Conservation (phyloP, 139 green algal species). For the Spirogloea muscicola region DNA sequence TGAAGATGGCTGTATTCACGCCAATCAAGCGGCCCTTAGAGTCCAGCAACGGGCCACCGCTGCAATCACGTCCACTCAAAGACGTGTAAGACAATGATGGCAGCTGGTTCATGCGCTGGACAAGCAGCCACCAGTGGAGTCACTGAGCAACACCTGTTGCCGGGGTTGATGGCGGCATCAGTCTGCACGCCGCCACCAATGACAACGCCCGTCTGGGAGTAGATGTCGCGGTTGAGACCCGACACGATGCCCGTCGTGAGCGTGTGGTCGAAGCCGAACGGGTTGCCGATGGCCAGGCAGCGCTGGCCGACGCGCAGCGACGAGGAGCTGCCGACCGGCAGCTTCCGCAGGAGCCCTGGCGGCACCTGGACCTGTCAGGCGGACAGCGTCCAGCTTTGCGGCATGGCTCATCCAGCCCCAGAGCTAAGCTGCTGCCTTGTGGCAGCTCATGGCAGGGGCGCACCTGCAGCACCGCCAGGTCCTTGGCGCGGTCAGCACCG, state of each 20-base stretch:
- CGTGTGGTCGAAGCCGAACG: constrained; percentile 61
- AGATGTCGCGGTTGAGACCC: constrained; percentile 53
- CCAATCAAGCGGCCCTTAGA: constrained; percentile 57
- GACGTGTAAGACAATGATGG: background rate
- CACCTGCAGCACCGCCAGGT: constrained; percentile 53
- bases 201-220: constrained; percentile 64
- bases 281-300: constrained; percentile 57
- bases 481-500: constrained; percentile 50
- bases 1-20: constrained; percentile 74
- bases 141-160: constrained; percentile 42
- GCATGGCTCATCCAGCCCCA: background rate
- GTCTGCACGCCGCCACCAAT: constrained; percentile 71
- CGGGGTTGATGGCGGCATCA: constrained; percentile 60
- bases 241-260: constrained; percentile 61
- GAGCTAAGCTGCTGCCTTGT: background rate
- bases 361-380: constrained; percentile 48
- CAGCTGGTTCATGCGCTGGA: too few species aligned
- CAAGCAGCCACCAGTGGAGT: background rate
- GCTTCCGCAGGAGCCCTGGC: constrained; percentile 4
- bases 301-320: constrained; percentile 49
- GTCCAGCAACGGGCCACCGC: constrained; percentile 77
- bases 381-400: background rate
- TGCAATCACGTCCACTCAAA: constrained; percentile 2
- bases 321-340: constrained; percentile 30
- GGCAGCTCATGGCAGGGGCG: background rate